Base-by-base conservation (phyloP, 352 stramenopile genomes). In the Phytophthora podocarpi region DNA sequence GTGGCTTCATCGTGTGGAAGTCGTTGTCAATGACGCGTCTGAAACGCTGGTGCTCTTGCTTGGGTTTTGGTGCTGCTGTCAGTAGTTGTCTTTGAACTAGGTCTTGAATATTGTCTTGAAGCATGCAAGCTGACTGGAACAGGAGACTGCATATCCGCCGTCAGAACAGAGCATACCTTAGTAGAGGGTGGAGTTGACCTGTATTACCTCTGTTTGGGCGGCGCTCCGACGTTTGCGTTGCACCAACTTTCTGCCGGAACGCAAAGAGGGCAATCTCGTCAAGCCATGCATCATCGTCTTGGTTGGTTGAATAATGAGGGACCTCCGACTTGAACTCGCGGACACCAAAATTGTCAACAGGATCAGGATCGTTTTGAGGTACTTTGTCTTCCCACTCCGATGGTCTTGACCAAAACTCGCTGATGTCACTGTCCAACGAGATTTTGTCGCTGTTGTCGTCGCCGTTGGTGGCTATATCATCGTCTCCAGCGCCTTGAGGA, bases 391-490 rank as follows among this genome's bases (percentile, higher is more conserved):
- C 50, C 27, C 36, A 47, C 11, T 67, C 54, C 8, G 66, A 70
- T 9, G 43, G 31, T 23, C 57, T 59, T n/a, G 61, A 59, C 66
- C 60, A 71, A 34, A 68, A 71, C 18, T 64, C 60, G 24, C 61
- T 74, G 39, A 71, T 67, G 30, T 71, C 56, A 48, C 50, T 71
- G 50, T 60, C 56, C n/a, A 49, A 3, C 13, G 53, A 70, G 2
- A 20, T 45, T 39, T 27, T 41, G 13, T 53, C 40, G 42, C 53
- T 32, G 30, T 13, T 61, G 30, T 53, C 10, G 11, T 59, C 32
- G 11, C 45, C 18, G 6, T 7, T 30, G 39, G n/a, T 42, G 36
- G 6, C 12, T 15, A 40, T 37, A n/a, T 11, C 54, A 13, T 49
- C 15, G 9, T 39, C 21, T 13, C 15, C 20, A n/a, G 16, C 21